These are phyloP conservation scores for Lunasporangiospora selenospora DNA, from an alignment of 192 early-diverging fungal species.

Conservation along the genomic window DNA sequence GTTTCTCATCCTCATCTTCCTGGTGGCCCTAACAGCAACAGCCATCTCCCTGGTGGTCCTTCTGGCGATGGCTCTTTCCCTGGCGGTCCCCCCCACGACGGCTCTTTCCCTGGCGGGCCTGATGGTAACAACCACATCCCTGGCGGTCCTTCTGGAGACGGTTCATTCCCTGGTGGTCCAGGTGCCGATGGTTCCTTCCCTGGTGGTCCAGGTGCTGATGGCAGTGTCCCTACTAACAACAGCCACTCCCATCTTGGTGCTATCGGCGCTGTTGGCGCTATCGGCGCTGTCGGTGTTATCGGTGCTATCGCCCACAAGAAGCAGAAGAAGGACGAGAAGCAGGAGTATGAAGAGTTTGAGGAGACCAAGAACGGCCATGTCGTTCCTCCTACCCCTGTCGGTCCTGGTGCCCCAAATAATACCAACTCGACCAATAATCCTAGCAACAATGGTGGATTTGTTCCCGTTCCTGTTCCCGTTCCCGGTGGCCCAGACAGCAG, in stretches of 20 bases:
- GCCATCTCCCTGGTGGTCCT: constrained; percentile 16
- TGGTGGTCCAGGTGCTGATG: constrained; percentile 14
- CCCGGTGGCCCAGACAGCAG: constrained; percentile 27
- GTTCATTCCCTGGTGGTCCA: constrained; percentile 13
- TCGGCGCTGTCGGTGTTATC: not conserved
- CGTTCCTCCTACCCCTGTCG: constrained; percentile 21
- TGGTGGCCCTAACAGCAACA: constrained; percentile 2
- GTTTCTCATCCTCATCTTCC: not conserved
- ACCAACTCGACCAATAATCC: not conserved
- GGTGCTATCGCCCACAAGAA: constrained; percentile 19
- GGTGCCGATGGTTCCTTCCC: constrained; percentile 6
- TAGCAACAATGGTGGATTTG: constrained; percentile 2
- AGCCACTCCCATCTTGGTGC: constrained; percentile 9
- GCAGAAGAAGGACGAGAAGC: constrained; percentile 16
- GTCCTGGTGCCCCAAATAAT: constrained; percentile 1
- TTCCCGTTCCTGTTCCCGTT: constrained; percentile 5
- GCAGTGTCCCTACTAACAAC: constrained; percentile 5
- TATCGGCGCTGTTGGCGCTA: constrained; percentile 1
- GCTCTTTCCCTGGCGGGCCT: constrained; percentile 5
- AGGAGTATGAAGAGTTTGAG: constrained; percentile 18
- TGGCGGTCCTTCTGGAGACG: constrained; percentile 11
- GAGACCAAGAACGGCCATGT: constrained; percentile 38
- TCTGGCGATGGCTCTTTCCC: constrained; percentile 7
- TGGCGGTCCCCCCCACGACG: constrained; percentile 11
- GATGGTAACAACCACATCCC: too few relatives aligned